Base-by-base conservation (phyloP, 768 basidiomycete species). In the Austroboletus eburneus region DNA sequence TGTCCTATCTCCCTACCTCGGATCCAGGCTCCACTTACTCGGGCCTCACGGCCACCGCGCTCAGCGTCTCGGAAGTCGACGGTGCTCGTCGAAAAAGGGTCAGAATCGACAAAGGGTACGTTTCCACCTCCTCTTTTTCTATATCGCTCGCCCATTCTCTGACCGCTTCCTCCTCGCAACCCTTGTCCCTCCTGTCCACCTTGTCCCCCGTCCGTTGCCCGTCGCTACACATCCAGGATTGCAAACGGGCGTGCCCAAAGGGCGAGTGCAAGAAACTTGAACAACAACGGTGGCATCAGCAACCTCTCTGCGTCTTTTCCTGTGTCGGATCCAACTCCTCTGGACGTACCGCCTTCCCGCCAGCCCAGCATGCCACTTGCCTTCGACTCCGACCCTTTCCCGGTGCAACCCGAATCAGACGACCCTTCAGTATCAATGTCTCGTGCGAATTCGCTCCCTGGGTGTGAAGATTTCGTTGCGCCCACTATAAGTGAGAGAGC, bases 21-120 rank as follows among this genome's bases (percentile, higher is more conserved):
- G 90, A 92, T 75, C 90, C 90, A 52, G 89, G 90, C 62, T 85
- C 90, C 57, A 92, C 89, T 21, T 92, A 89, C 73, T 81, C 85
- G 64, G 86, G 83, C 49, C 77, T 85, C 63, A 76, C 81, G 72
- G 76, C 81, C 54, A 78, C 79, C 50, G 77, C 83, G 61, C 73
- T 82, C 53, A 72, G 76, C 59, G 74, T 78, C 46, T 51, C 59
- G 52, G 80, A 81, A 57, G 62, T 77, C 55, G 83, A 83, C 49
- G 83, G 82, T 40, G 72, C 81, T 44, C 76, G 81, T 65, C 71
- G 81, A 63, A 87, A 91, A 71, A 80, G 86, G 56, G 73, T 83
- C 58, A 76, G 85, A 67, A 66, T 79, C 51, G 83, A 85, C 67
- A 85, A 85, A 75, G 75, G 78, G 88, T 86, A 66, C 66, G 81